Evolutionary conservation across 2,329 filamentous ascomycete genomes (phyloP).

Genomic region (Penicillium psychrosexuale): DNA sequence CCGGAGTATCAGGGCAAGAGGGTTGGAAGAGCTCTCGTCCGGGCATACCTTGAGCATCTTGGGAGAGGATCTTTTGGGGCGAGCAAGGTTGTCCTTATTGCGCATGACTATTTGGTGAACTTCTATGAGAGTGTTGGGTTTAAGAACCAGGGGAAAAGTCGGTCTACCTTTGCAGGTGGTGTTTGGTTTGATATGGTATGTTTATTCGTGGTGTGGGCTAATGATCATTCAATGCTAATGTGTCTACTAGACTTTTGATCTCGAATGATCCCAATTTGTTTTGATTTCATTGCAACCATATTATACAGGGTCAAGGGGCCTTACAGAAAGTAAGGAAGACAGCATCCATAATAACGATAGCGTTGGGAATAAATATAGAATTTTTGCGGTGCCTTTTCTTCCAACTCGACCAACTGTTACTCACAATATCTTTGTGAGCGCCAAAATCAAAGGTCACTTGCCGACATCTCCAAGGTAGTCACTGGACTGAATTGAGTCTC

Average conservation of each 20-base stretch:
- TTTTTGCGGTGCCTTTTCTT: not conserved
- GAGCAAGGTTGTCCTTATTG: slow-evolving; percentile 13
- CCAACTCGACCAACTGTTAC: not conserved
- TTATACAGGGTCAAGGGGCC: not conserved
- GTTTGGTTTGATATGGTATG: slow-evolving; percentile 17
- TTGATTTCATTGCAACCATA: not conserved
- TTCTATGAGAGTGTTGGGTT: slow-evolving; percentile 19
- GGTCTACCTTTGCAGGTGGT: slow-evolving; percentile 15
- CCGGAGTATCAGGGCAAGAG: slow-evolving; percentile 16
- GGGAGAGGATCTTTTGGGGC: not conserved
- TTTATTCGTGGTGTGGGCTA: not conserved
- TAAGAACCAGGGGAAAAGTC: slow-evolving; percentile 9
- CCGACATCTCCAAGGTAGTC: not conserved
- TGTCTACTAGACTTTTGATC: not conserved
- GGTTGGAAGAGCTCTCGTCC: slow-evolving; percentile 13
- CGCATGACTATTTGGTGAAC: slow-evolving; percentile 15
- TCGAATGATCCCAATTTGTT: not conserved
- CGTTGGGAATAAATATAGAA: not conserved
- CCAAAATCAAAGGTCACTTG: not conserved
- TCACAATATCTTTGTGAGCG: not conserved
- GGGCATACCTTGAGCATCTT: slow-evolving; percentile 12
- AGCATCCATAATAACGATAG: not conserved
- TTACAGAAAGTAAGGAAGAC: not conserved
- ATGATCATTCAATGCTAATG: not conserved
- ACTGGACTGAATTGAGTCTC: not conserved